Percentiles rank a stretch among this genome's conserved stretches.
phyloP scores from a whole-genome alignment of 2,329 filamentous ascomycete species.

The Escovopsis sp. region DNA sequence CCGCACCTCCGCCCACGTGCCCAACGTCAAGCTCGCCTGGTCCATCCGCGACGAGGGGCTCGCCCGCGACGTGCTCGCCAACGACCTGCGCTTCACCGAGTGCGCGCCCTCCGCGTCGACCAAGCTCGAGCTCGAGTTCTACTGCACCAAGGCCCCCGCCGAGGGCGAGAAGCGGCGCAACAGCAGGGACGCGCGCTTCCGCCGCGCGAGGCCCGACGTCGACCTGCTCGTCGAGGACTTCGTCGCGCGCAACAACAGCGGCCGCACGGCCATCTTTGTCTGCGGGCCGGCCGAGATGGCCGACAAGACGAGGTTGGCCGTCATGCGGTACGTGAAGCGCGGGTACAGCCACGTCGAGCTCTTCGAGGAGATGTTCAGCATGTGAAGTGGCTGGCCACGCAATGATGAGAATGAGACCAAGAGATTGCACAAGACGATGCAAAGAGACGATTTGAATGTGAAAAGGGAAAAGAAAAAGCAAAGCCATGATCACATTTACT shows the following conservation, averaged over 20 bases:
- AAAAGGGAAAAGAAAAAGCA: too few relatives aligned
- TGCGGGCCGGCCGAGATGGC: constrained; percentile 24
- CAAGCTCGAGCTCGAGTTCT: constrained; percentile 15
- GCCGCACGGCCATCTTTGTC: constrained; percentile 18
- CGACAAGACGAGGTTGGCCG: constrained; percentile 18
- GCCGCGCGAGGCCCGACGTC: constrained; percentile 14
- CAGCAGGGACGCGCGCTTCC: constrained; percentile 4
- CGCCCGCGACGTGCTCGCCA: constrained; percentile 14
- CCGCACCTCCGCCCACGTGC: constrained; percentile 1
- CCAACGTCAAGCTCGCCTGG: constrained; percentile 18
- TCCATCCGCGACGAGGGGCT: constrained; percentile 18
- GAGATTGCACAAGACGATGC: too few relatives aligned
- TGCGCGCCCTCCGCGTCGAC: constrained; percentile 1
- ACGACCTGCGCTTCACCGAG: constrained; percentile 13
- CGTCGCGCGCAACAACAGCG: constrained; percentile 6
- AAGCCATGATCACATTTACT: too few relatives aligned
- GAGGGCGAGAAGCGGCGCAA: background rate
- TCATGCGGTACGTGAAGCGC: constrained; percentile 7
- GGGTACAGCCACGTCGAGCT: constrained; percentile 4
- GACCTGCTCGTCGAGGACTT: constrained; percentile 15
- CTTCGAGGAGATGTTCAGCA: constrained; percentile 7
- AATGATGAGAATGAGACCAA: background rate
- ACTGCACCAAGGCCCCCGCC: constrained; percentile 10
- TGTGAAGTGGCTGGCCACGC: constrained; percentile 1
- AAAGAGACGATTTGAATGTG: too few relatives aligned